phyloP scores from a whole-genome alignment of 2,329 filamentous ascomycete genomes.

The Ceratocystis harringtonii region DNA sequence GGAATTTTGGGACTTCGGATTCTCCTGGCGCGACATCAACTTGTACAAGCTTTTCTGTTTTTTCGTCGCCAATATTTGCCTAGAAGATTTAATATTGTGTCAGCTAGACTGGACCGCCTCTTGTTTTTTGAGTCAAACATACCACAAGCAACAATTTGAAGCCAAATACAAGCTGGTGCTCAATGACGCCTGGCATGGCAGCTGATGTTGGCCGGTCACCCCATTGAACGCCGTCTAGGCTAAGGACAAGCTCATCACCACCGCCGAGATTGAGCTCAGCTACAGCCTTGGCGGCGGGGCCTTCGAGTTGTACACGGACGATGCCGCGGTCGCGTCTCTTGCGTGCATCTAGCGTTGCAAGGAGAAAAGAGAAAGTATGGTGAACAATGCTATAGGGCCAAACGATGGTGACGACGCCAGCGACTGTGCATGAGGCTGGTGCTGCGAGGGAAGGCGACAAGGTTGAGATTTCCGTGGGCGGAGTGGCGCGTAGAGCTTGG shows the following conservation, averaged over 20 bases:
- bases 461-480: constrained; percentile 38
- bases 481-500: constrained; percentile 22
- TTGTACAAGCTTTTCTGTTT: constrained; percentile 31
- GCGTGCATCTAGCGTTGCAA: constrained; percentile 74
- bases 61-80: constrained; percentile 13
- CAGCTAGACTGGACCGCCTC: not conserved
- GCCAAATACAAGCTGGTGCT: constrained; percentile 44
- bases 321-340: constrained; percentile 64
- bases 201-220: constrained; percentile 35
- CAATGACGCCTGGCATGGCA: constrained; percentile 36
- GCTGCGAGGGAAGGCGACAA: constrained; percentile 35
- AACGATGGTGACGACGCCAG: constrained; percentile 64
- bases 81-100: not conserved
- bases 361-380: constrained; percentile 57
- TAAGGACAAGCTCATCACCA: constrained; percentile 58
- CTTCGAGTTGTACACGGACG: constrained; percentile 61
- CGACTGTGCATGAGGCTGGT: constrained; percentile 34
- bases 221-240: constrained; percentile 55
- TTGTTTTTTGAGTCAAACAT: constrained; percentile 9
- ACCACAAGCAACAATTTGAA: constrained; percentile 36
- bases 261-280: constrained; percentile 55
- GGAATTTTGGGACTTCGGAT: constrained; percentile 19
- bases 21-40: constrained; percentile 29
- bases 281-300: constrained; percentile 53
- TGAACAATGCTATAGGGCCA: constrained; percentile 83